Evolutionary conservation across 2,329 filamentous ascomycete genomes (phyloP).

Genomic region (Hypoxylon sp.): DNA sequence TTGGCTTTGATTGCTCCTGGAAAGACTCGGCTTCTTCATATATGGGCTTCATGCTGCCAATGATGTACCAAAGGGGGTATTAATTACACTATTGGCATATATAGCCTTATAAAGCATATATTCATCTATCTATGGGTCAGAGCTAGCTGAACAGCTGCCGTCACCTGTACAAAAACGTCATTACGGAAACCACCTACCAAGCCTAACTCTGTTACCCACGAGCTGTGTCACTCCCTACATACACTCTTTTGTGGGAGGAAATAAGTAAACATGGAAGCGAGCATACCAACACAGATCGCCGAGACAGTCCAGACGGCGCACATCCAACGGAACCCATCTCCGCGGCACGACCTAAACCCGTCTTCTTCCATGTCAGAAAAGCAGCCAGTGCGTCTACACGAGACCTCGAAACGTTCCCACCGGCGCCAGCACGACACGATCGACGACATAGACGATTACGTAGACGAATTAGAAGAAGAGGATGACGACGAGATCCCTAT

Average conservation of each 20-base stretch:
- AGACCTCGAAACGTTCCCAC: constrained; percentile 25
- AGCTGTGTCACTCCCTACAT: background rate
- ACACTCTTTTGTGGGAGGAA: background rate
- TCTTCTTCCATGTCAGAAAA: constrained; percentile 80
- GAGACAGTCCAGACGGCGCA: constrained; percentile 86
- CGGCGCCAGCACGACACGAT: constrained; percentile 15
- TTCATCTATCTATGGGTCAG: background rate
- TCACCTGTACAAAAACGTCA: constrained; percentile 33
- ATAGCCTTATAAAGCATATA: background rate
- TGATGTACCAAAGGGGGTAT: too few relatives aligned
- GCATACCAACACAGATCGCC: constrained; percentile 77
- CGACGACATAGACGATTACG: constrained; percentile 51
- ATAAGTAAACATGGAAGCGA: constrained; percentile 64
- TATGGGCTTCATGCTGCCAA: too few relatives aligned
- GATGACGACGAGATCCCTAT: constrained; percentile 79
- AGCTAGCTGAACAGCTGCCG: constrained; percentile 8
- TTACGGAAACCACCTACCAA: background rate
- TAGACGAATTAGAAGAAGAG: constrained; percentile 58
- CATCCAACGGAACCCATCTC: constrained; percentile 80
- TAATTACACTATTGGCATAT: background rate
- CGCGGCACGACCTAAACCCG: constrained; percentile 83
- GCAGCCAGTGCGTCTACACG: constrained; percentile 67
- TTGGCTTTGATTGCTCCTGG: background rate
- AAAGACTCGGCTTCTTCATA: background rate
- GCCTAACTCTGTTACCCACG: background rate